phyloP scores from a whole-genome alignment of 345 rosid species.

The Conringia planisiliqua region DNA sequence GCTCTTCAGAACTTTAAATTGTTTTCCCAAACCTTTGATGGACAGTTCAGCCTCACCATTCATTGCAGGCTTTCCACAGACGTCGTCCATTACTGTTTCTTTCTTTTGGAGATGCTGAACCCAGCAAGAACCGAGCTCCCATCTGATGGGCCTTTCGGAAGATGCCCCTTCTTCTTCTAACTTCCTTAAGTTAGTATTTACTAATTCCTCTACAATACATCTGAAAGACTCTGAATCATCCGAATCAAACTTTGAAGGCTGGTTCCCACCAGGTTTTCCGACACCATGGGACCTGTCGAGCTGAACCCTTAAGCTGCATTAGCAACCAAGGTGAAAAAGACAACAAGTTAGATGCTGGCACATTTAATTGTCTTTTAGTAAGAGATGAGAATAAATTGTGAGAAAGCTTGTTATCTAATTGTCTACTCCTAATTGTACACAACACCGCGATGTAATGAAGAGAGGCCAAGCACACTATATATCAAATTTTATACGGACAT shows the following conservation, averaged over 20 bases:
- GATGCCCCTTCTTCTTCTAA: constrained; percentile 48
- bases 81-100: constrained; percentile 54
- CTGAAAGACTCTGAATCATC: constrained; percentile 51
- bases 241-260: constrained; percentile 49
- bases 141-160: constrained; percentile 60
- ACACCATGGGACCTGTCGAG: constrained; percentile 53
- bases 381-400: neutral
- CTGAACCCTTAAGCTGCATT: constrained; percentile 77
- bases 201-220: constrained; percentile 50
- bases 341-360: constrained; percentile 8
- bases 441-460: neutral
- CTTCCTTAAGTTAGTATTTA: constrained; percentile 60
- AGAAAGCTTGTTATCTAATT: constrained; percentile 2
- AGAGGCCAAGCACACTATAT: constrained; percentile 10
- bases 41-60: constrained; percentile 66
- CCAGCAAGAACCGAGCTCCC: constrained; percentile 97
- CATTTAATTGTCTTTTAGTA: neutral
- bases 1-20: constrained; percentile 74
- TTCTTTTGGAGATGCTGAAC: constrained; percentile 89
- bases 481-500: neutral
- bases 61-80: constrained; percentile 52
- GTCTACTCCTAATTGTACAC: neutral
- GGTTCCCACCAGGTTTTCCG: constrained; percentile 45
- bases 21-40: constrained; percentile 93
- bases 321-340: constrained; percentile 11